Percentiles rank a stretch among this genome's conserved stretches.
phyloP scores from a whole-genome alignment of 2,329 filamentous ascomycete species.

The Cytospora paraplurivora region DNA sequence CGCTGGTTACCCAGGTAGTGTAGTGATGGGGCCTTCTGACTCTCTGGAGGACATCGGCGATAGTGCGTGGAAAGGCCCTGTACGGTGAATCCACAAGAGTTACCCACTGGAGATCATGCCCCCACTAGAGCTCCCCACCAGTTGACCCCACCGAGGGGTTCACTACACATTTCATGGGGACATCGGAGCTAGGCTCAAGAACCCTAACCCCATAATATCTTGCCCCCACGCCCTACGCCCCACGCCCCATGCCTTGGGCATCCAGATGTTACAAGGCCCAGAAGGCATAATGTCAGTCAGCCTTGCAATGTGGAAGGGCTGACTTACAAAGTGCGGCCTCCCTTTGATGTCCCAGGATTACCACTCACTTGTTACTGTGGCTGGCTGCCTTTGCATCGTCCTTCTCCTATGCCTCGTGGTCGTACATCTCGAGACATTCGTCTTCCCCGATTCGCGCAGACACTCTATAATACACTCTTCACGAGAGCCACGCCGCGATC shows the following conservation, averaged over 20 bases:
- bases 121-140: constrained; percentile 1
- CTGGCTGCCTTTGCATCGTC: neutral
- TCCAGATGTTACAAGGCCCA: too few relatives aligned
- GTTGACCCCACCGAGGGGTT: neutral
- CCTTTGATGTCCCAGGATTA: neutral
- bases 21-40: too few relatives aligned
- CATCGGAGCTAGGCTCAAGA: neutral
- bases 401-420: neutral
- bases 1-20: neutral
- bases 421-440: neutral
- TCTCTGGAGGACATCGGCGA: too few relatives aligned
- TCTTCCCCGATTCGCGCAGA: neutral
- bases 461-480: neutral
- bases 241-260: too few relatives aligned
- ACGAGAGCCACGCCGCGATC: neutral
- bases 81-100: too few relatives aligned
- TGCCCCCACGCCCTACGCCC: too few relatives aligned
- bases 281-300: too few relatives aligned
- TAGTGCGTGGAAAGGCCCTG: too few relatives aligned
- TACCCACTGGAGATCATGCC: neutral
- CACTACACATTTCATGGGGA: neutral
- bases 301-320: neutral
- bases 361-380: neutral
- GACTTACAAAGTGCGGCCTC: neutral
- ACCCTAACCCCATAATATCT: neutral